phyloP scores from a whole-genome alignment of 1,284 basidiomycete genomes.

The Apiotrichum laibachii region DNA sequence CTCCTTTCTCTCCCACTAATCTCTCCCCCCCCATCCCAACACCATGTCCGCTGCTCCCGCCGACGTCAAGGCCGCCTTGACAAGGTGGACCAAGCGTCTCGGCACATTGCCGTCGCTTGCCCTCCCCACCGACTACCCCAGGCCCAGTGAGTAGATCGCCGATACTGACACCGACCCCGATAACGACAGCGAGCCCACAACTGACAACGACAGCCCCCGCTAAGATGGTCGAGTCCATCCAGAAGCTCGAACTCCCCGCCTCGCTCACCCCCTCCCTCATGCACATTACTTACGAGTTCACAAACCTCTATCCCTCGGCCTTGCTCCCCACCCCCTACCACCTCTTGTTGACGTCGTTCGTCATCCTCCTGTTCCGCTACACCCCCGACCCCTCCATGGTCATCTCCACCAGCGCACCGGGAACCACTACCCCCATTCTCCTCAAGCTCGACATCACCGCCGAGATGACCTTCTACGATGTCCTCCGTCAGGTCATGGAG shows the following conservation, averaged over 20 bases:
- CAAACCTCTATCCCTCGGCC: constrained; percentile 47
- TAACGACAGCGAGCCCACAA: neutral
- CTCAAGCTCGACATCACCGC: constrained; percentile 83
- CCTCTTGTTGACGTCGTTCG: constrained; percentile 85
- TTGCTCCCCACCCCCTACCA: constrained; percentile 79
- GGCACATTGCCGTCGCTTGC: constrained; percentile 78
- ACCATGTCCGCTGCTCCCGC: constrained; percentile 13
- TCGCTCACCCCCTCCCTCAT: constrained; percentile 47
- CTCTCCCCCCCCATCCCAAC: neutral
- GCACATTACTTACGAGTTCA: constrained; percentile 68
- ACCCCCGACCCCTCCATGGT: constrained; percentile 94
- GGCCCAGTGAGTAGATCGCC: constrained; percentile 57
- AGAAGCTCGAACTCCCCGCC: constrained; percentile 61
- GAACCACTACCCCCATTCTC: constrained; percentile 75
- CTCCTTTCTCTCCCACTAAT: too few species aligned
- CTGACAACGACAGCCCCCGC: constrained; percentile 54
- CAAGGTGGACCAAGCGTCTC: constrained; percentile 53
- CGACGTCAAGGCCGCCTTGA: constrained; percentile 33
- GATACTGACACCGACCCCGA: neutral
- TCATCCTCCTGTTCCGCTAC: constrained; percentile 87
- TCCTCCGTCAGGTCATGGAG: constrained; percentile 61
- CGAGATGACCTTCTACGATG: constrained; percentile 84
- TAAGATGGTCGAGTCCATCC: constrained; percentile 75
- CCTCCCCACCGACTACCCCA: constrained; percentile 93
- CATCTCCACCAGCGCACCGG: constrained; percentile 79